phyloP scores from a whole-genome alignment of 2,329 filamentous ascomycete genomes.

The Penicillium brevicompactum region DNA sequence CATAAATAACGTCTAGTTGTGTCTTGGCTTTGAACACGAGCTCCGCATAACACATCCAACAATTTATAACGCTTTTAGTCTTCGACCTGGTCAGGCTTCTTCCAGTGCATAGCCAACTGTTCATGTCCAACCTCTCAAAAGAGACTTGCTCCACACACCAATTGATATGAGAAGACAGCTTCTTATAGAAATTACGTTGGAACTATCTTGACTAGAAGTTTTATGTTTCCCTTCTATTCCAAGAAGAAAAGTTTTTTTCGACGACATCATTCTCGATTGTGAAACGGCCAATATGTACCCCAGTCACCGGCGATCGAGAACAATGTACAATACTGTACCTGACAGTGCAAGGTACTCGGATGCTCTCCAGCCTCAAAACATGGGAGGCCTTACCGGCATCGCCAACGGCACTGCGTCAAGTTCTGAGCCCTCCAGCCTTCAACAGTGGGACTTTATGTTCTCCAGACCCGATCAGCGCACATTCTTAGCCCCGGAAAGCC shows the following conservation, averaged over 20 bases:
- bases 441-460: slow-evolving; percentile 7
- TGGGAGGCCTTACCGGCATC: slow-evolving; percentile 12
- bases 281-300: slow-evolving; percentile 8
- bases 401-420: slow-evolving; percentile 10
- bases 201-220: slow-evolving; percentile 12
- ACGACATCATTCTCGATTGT: not conserved
- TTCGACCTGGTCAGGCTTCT: not conserved
- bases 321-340: slow-evolving; percentile 1
- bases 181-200: slow-evolving; percentile 5
- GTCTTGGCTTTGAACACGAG: not conserved
- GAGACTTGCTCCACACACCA: not conserved
- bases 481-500: slow-evolving; percentile 17
- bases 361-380: not conserved
- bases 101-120: not conserved
- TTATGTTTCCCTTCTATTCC: not conserved
- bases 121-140: not conserved
- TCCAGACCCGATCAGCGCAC: slow-evolving; percentile 9
- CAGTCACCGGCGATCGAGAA: slow-evolving; percentile 1
- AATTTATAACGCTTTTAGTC: slow-evolving; percentile 10
- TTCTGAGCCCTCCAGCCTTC: slow-evolving; percentile 5
- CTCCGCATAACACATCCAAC: slow-evolving; percentile 2
- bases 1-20: slow-evolving; percentile 2
- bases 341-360: not conserved
- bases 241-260: no score
- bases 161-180: slow-evolving; percentile 15